Conservation (phyloP, 2,329 filamentous ascomycete species). For the Trichoderma afroharzianum region DNA sequence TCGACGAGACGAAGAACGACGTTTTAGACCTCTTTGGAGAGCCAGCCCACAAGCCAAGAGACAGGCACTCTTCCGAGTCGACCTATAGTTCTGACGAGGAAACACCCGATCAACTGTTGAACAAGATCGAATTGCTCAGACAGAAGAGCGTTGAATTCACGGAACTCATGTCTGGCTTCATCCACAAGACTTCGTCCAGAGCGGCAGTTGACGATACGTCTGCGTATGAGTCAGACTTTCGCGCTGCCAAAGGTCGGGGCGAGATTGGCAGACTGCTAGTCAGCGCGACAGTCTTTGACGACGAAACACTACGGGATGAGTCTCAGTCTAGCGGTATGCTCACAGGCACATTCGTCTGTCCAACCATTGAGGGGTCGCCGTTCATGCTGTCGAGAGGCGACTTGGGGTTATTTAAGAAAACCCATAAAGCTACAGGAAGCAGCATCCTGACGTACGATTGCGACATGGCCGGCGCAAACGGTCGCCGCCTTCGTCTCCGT, state of each 20-base stretch:
- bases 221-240: constrained; percentile 52
- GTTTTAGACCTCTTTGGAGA: constrained; percentile 53
- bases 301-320: background rate
- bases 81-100: background rate
- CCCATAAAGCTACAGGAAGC: constrained; percentile 53
- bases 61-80: background rate
- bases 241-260: constrained; percentile 50
- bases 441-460: constrained; percentile 60
- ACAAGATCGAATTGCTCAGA: constrained; percentile 13
- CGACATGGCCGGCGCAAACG: constrained; percentile 53
- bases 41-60: constrained; percentile 38
- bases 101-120: background rate
- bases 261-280: constrained; percentile 58
- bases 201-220: constrained; percentile 43
- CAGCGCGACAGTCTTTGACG: constrained; percentile 52
- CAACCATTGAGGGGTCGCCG: constrained; percentile 43
- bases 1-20: constrained; percentile 45
- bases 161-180: constrained; percentile 61
- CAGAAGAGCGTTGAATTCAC: constrained; percentile 55
- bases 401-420: constrained; percentile 54
- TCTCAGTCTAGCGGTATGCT: constrained; percentile 34
- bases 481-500: constrained; percentile 53
- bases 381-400: constrained; percentile 58
- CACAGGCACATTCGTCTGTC: constrained; percentile 53
- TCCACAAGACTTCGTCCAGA: constrained; percentile 42